Percentiles rank a stretch among this genome's conserved stretches.
Evolutionary conservation across 1,284 basidiomycete genomes (phyloP).

Genomic region (Marasmius sp.): DNA sequence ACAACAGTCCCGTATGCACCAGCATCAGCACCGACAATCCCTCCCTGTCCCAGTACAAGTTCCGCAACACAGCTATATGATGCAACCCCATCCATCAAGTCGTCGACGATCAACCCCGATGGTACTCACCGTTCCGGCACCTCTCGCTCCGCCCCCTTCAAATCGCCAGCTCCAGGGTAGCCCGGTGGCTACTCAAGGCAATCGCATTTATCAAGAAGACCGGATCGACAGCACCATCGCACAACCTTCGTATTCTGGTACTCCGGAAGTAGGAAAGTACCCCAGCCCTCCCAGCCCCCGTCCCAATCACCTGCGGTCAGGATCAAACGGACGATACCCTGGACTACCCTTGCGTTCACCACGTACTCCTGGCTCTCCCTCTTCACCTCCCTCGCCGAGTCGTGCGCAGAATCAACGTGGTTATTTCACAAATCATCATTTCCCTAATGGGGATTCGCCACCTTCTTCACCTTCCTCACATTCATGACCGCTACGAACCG

Average conservation of each 20-base stretch:
- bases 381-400: not conserved
- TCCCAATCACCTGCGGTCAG: not conserved
- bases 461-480: not conserved
- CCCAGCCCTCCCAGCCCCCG: not conserved
- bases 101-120: slow-evolving; percentile 3
- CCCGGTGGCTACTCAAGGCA: not conserved
- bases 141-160: not conserved
- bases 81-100: not conserved
- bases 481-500: not conserved
- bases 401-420: not conserved
- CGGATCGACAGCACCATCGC: slow-evolving; percentile 3
- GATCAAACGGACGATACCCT: not conserved
- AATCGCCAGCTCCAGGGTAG: not conserved
- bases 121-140: slow-evolving; percentile 1
- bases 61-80: not conserved
- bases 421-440: not conserved
- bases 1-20: not conserved
- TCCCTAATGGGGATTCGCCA: not conserved
- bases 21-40: not conserved
- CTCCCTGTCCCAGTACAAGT: not conserved
- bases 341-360: not conserved
- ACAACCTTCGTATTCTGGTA: slow-evolving; percentile 7
- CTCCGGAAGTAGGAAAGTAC: not conserved
- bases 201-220: not conserved
- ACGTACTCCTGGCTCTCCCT: not conserved